These are phyloP conservation scores for Biscogniauxia mediterranea DNA, from an alignment of 2,329 filamentous ascomycete genomes.

Conservation along the genomic window DNA sequence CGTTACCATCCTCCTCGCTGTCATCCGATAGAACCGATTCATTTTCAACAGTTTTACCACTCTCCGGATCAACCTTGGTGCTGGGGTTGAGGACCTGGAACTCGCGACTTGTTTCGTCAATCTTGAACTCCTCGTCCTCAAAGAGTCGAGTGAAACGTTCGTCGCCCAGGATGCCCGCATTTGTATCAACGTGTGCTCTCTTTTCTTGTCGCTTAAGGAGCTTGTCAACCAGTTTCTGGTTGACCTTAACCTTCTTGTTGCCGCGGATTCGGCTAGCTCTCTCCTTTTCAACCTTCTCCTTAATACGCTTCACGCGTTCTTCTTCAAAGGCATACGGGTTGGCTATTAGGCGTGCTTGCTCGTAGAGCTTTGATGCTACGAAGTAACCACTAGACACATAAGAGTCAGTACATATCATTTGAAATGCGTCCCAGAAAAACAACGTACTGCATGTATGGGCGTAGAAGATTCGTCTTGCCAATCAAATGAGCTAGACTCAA, in stretches of 20 bases:
- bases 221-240: constrained; percentile 76
- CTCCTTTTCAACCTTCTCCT: constrained; percentile 95
- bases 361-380: constrained; percentile 90
- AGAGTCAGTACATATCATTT: neutral
- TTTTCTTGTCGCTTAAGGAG: constrained; percentile 64
- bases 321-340: constrained; percentile 95
- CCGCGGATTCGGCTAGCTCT: constrained; percentile 91
- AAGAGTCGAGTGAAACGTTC: constrained; percentile 86
- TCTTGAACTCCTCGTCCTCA: constrained; percentile 86
- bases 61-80: constrained; percentile 51
- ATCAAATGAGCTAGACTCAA: constrained; percentile 87
- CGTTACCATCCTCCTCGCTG: constrained; percentile 38
- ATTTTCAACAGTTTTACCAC: constrained; percentile 31
- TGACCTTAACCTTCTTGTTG: constrained; percentile 97
- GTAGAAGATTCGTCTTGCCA: constrained; percentile 82
- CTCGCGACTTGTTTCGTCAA: constrained; percentile 86
- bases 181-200: constrained; percentile 55
- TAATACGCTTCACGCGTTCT: constrained; percentile 84
- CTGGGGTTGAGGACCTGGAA: constrained; percentile 89
- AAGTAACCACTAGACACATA: constrained; percentile 86
- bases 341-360: constrained; percentile 87
- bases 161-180: constrained; percentile 72
- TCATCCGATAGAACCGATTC: constrained; percentile 46
- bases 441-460: constrained; percentile 66
- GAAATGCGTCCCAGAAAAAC: neutral